Evolutionary conservation across 2,329 filamentous ascomycete genomes (phyloP), one percentile per base, ranked within the genome.

Genomic region (Penicillium sp.): DNA sequence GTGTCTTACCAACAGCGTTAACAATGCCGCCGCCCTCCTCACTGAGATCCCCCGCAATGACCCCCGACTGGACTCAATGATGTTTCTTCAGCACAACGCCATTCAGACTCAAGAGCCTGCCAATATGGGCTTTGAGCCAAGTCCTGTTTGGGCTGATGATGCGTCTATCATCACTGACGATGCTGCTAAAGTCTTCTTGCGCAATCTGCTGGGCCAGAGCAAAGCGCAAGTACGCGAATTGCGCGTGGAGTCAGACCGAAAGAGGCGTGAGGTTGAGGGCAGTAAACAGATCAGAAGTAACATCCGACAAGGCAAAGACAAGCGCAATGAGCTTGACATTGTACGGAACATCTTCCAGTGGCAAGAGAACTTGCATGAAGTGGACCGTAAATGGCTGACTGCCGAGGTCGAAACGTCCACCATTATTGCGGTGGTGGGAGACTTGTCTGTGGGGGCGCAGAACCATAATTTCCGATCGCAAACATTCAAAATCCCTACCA

Each of bases 401-500:
- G 92, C 92, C 35, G 95, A 98, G 74, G 89, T 97, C 16, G 95
- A 99, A 76, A 93, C 93, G 9, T 89, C 90, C 1, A 96, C 93
- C 2, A 96, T 99, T 70, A 93, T 92, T n/a, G 82, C 88, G 10
- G 90, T 88, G 0, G 93, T 97, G 3, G 95, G 95, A 35, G 95
- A 99, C 72, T 85, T 99, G 54, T 96, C 93, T 2, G 81, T 96
- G 21, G 93, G 93, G 19, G 93, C 93, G 11, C 92, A 92, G 73
- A 96, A 93, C 69, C 95, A 99, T 80, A 95, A 96, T 70, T 99
- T 99, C 83, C 96, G 96, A 77, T 88, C 91, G n/a, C 92, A 98
- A 71, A 98, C 95, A 0, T 99, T 98, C 83, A 98, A 98, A 75
- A 96, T 99, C 59, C 96, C 96, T 0, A 99, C 95, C 4, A 98